These are phyloP conservation scores for Penstemon newberryi DNA, from an alignment of 257 asterid genomes.

Conservation along the genomic window DNA sequence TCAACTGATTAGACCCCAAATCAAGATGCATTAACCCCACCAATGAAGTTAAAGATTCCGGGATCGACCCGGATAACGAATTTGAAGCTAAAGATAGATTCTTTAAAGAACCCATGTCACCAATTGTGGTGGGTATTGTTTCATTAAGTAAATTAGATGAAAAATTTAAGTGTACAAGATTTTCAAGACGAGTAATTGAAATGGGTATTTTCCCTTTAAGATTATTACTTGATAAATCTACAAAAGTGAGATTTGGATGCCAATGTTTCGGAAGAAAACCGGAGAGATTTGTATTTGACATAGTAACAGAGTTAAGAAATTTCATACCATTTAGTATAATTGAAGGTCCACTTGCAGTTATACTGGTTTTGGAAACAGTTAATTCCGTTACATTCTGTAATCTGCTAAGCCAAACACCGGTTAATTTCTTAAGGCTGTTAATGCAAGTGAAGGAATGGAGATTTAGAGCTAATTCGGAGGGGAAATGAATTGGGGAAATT, in stretches of 20 bases:
- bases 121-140: conserved; percentile 65
- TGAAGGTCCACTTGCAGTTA: conserved; percentile 66
- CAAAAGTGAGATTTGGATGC: conserved; percentile 60
- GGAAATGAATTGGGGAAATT: conserved; percentile 61
- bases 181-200: conserved; percentile 61
- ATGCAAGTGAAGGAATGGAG: conserved; percentile 71
- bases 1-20: conserved; percentile 76
- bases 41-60: conserved; percentile 64
- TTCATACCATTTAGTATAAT: conserved; percentile 52
- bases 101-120: conserved; percentile 57
- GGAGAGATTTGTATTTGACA: conserved; percentile 65
- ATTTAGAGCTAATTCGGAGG: conserved; percentile 58
- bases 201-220: conserved; percentile 66
- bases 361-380: conserved; percentile 51
- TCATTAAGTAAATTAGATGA: conserved; percentile 75
- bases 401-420: conserved; percentile 71
- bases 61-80: conserved; percentile 64
- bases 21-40: conserved; percentile 67
- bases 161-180: conserved; percentile 58
- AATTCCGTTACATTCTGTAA: conserved; percentile 54
- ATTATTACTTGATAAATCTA: conserved; percentile 71
- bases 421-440: conserved; percentile 63
- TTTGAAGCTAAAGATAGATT: conserved; percentile 69
- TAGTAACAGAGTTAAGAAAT: conserved; percentile 47
- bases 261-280: conserved; percentile 69